These are phyloP conservation scores for Combretum micranthum DNA, from an alignment of 345 rosid genomes.

Conservation along the genomic window DNA sequence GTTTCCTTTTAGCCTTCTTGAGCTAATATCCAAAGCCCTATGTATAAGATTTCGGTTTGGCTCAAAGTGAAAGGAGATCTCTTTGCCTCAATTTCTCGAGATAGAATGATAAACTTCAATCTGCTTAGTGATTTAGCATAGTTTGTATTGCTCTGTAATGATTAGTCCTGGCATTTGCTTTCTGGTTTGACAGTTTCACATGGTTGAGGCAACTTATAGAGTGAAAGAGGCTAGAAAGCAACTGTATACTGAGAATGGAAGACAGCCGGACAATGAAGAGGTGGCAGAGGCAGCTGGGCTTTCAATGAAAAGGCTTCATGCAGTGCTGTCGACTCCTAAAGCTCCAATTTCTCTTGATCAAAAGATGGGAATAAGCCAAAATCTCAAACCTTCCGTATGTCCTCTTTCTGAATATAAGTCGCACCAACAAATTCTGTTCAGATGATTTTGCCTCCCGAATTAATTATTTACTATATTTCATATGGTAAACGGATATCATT, in stretches of 20 bases:
- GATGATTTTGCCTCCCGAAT: not conserved
- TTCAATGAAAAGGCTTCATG: conserved; percentile 72
- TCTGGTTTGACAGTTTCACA: conserved; percentile 58
- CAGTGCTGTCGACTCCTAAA: conserved; percentile 74
- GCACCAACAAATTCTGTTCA: not conserved
- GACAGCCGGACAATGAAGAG: conserved; percentile 72
- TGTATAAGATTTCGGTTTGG: not conserved
- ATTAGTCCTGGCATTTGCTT: not conserved
- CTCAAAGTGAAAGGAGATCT: not conserved
- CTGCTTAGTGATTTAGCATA: no score
- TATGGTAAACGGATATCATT: not conserved
- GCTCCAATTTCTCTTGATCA: conserved; percentile 88
- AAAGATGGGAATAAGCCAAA: conserved; percentile 64
- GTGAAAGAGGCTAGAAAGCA: conserved; percentile 87
- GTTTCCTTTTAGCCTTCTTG: conserved; percentile 13
- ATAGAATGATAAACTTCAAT: no score
- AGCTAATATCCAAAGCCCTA: not conserved
- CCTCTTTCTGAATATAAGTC: not conserved
- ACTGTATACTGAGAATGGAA: conserved; percentile 57
- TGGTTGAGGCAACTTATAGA: conserved; percentile 87
- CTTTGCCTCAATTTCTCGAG: not conserved
- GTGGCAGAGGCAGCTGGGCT: conserved; percentile 84
- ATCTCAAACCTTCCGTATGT: conserved; percentile 79
- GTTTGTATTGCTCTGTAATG: not conserved
- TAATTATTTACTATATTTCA: not conserved